Percentiles rank a stretch among this genome's conserved stretches.
phyloP scores from a whole-genome alignment of 2,329 filamentous ascomycete genomes.

The Diaporthe citri region DNA sequence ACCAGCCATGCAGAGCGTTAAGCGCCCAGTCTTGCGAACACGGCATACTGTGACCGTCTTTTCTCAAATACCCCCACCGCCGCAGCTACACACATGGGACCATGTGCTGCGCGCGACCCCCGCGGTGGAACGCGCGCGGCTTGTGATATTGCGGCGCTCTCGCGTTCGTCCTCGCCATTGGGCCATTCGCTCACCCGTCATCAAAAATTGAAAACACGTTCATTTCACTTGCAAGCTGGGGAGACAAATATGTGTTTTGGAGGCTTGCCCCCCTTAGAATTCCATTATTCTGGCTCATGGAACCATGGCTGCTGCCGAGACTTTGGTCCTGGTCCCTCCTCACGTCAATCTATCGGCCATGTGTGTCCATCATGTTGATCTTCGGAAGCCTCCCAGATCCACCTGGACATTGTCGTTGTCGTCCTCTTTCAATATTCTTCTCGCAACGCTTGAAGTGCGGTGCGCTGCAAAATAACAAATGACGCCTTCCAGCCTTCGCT shows the following conservation, averaged over 20 bases:
- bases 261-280: conserved; percentile 4
- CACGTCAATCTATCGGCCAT: conserved; percentile 21
- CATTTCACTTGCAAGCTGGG: conserved; percentile 16
- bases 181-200: neutral
- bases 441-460: conserved; percentile 17
- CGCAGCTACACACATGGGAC: neutral
- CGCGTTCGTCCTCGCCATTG: conserved; percentile 12
- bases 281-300: conserved; percentile 14
- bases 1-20: conserved; percentile 1
- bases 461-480: conserved; percentile 28
- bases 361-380: neutral
- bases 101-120: neutral
- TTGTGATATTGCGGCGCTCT: neutral
- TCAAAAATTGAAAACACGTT: neutral
- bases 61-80: neutral
- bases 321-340: neutral
- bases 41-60: neutral
- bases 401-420: neutral
- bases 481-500: conserved; percentile 36
- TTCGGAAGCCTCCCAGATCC: neutral
- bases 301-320: conserved; percentile 9
- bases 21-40: conserved; percentile 28
- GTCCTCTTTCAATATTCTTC: neutral
- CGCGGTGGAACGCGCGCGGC: conserved; percentile 28
- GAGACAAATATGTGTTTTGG: conserved; percentile 1